Conservation (phyloP, 768 basidiomycete species). For the Phylloporus sp. region DNA sequence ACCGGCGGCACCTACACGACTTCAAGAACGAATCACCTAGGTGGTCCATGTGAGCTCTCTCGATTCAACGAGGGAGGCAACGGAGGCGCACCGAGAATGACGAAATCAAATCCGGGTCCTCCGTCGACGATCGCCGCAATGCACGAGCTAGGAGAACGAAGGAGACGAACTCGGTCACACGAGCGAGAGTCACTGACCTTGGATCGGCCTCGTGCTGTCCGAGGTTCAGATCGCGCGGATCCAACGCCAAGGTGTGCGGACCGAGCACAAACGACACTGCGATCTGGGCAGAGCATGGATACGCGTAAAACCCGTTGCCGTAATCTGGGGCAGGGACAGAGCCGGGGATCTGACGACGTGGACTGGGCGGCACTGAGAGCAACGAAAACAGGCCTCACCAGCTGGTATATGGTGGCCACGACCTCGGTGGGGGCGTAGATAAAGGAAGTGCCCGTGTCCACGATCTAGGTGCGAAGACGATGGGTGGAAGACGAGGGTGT, state of each 20-base stretch:
- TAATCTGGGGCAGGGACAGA: constrained; percentile 37
- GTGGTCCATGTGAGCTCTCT: neutral
- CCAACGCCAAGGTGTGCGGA: constrained; percentile 37
- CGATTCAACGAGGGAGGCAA: no score
- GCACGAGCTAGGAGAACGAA: constrained; percentile 42
- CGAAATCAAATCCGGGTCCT: constrained; percentile 1
- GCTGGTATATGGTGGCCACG: constrained; percentile 42
- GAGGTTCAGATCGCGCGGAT: constrained; percentile 51
- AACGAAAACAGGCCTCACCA: constrained; percentile 25
- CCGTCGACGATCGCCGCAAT: constrained; percentile 51
- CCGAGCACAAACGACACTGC: constrained; percentile 43
- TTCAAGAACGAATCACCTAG: constrained; percentile 60
- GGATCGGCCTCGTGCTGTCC: constrained; percentile 35
- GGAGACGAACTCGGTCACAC: neutral
- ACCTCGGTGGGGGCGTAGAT: constrained; percentile 50
- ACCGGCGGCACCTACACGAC: constrained; percentile 43
- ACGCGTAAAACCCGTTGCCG: constrained; percentile 50
- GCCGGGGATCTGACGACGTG: constrained; percentile 43
- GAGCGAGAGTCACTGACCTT: constrained; percentile 13
- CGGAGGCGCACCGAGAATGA: constrained; percentile 17
- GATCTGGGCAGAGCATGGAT: constrained; percentile 41
- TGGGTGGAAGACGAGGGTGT: neutral
- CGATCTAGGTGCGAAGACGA: constrained; percentile 36
- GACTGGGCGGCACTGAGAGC: neutral
- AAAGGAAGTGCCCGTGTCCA: constrained; percentile 65